Conservation (phyloP, 2,329 filamentous ascomycete species). For the Metarhizium anisopliae region DNA sequence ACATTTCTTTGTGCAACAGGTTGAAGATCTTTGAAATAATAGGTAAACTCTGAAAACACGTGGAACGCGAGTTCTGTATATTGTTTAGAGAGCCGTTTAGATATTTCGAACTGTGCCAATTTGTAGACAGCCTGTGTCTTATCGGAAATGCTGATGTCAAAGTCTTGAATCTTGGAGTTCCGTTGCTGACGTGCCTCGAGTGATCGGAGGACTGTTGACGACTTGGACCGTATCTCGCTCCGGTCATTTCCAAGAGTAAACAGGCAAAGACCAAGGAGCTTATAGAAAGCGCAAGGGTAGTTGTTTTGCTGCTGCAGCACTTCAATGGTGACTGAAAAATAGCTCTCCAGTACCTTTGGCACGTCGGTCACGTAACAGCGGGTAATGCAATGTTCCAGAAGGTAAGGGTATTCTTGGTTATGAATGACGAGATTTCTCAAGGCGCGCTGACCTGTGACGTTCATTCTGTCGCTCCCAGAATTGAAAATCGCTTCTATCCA, state of each 20-base stretch:
- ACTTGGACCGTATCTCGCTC: conserved; percentile 81
- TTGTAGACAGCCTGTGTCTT: conserved; percentile 99
- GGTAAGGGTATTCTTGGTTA: conserved; percentile 77
- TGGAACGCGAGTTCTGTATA: conserved; percentile 85
- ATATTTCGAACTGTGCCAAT: conserved; percentile 92
- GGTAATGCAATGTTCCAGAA: conserved; percentile 83
- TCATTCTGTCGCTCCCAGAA: conserved; percentile 83
- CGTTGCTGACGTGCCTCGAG: conserved; percentile 71
- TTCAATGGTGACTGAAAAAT: conserved; percentile 85
- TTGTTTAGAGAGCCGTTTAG: conserved; percentile 77
- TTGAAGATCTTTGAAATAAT: conserved; percentile 82
- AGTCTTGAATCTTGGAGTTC: conserved; percentile 88
- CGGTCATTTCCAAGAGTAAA: conserved; percentile 91
- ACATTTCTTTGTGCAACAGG: conserved; percentile 84
- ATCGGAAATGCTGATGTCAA: conserved; percentile 96
- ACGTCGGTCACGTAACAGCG: conserved; percentile 80
- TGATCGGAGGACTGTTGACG: conserved; percentile 68
- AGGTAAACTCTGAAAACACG: conserved; percentile 90
- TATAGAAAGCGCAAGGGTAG: conserved; percentile 83
- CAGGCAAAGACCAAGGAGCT: conserved; percentile 75
- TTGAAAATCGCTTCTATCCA: conserved; percentile 97
- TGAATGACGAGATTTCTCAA: conserved; percentile 83
- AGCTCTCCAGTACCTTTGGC: conserved; percentile 82
- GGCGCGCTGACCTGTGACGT: conserved; percentile 79
- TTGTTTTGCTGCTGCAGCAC: conserved; percentile 77